These are phyloP conservation scores for Starmera amethionina DNA, from an alignment of 805 yeast genomes.

Conservation along the genomic window DNA sequence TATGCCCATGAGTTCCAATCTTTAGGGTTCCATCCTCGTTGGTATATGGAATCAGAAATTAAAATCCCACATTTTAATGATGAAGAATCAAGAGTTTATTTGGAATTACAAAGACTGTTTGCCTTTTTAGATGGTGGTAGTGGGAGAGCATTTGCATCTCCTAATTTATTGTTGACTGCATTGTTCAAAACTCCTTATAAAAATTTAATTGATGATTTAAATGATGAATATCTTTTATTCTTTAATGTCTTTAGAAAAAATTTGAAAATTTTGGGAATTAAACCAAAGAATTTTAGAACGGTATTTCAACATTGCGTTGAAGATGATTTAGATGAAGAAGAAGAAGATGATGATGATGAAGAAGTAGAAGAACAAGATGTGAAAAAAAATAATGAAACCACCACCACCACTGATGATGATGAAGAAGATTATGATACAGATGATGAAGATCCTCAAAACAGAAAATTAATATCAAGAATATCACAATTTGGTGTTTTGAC, in stretches of 20 bases:
- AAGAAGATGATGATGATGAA: neutral
- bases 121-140: conserved; percentile 27
- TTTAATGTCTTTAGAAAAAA: no score
- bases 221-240: neutral
- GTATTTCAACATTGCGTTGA: conserved; percentile 5
- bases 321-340: neutral
- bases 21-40: conserved; percentile 26
- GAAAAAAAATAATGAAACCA: no score
- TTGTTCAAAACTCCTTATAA: conserved; percentile 12
- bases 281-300: neutral
- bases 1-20: conserved; percentile 21
- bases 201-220: conserved; percentile 5
- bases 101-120: conserved; percentile 29
- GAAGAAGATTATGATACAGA: no score
- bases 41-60: conserved; percentile 26
- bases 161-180: conserved; percentile 20
- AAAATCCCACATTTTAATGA: conserved; percentile 11
- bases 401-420: no score
- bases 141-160: conserved; percentile 28
- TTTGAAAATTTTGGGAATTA: no score
- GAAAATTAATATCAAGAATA: no score
- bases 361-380: no score
- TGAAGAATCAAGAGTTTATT: conserved; percentile 18
- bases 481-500: conserved; percentile 19
- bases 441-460: no score